A percentile compares a stretch with the other conserved stretches of the same genome.
Evolutionary conservation across 805 yeast species (phyloP).

Genomic region (Candida golubevii): DNA sequence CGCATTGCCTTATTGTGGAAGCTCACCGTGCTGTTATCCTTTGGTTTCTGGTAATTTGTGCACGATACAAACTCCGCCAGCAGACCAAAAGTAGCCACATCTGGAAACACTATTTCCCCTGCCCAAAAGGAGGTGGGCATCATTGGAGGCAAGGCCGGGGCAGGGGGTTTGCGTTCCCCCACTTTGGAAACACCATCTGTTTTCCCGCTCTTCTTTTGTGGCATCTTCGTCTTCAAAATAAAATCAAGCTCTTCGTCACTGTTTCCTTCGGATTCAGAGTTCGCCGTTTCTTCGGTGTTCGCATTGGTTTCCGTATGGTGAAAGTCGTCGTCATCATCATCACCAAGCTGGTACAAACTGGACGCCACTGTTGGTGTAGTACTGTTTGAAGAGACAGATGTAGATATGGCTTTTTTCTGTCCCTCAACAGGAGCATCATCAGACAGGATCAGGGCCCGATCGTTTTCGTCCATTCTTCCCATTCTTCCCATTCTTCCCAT

Average conservation of each 20-base stretch:
- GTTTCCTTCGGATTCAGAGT: slow-evolving; percentile 2
- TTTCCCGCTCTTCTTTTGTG: neutral
- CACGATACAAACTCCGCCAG: slow-evolving; percentile 36
- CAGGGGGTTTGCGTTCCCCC: neutral
- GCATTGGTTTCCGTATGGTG: neutral
- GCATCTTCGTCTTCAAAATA: slow-evolving; percentile 21
- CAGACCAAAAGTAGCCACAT: slow-evolving; percentile 42
- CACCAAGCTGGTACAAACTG: slow-evolving; percentile 16
- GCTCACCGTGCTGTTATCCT: slow-evolving; percentile 14
- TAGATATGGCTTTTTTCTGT: slow-evolving; percentile 31
- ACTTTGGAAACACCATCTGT: neutral
- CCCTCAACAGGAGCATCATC: slow-evolving; percentile 30
- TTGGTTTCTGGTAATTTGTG: slow-evolving; percentile 21
- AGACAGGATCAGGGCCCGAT: neutral
- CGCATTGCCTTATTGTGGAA: slow-evolving; percentile 24
- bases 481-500: neutral
- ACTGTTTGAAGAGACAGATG: slow-evolving; percentile 1
- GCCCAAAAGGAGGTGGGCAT: slow-evolving; percentile 33
- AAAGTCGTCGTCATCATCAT: slow-evolving; percentile 23
- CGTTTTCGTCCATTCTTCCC: neutral
- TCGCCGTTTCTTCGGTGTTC: neutral
- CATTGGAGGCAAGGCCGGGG: slow-evolving; percentile 11
- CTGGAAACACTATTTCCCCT: slow-evolving; percentile 48
- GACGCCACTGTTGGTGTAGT: neutral
- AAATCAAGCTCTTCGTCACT: slow-evolving; percentile 33